Evolutionary conservation across 495 filamentous ascomycete species (phyloP).

Genomic region (Clohesyomyces aquaticus): DNA sequence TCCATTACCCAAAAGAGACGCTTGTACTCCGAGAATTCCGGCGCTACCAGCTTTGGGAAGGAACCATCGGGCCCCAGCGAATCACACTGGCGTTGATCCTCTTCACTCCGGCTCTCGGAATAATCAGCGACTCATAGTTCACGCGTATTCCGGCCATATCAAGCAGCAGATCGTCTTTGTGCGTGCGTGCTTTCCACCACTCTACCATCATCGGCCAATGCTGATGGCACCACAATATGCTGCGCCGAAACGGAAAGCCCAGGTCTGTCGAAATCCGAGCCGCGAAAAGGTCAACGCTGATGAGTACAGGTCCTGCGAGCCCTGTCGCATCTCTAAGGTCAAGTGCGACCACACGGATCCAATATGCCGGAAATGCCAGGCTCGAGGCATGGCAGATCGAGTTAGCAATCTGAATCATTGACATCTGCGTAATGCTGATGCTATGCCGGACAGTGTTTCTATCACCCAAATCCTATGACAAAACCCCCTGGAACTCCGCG

Average conservation of each 20-base stretch:
- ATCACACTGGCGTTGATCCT: not conserved
- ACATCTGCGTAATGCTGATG: conserved; percentile 5
- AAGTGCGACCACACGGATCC: conserved; percentile 31
- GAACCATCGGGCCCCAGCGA: conserved; percentile 3
- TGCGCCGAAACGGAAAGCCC: conserved; percentile 38
- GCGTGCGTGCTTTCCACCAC: not conserved
- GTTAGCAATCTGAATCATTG: conserved; percentile 6
- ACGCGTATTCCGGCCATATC: conserved; percentile 3
- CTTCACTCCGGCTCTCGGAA: conserved; percentile 7
- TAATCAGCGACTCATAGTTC: not conserved
- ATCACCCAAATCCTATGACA: conserved; percentile 36
- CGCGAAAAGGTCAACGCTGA: conserved; percentile 1
- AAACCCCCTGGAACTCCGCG: conserved; percentile 33
- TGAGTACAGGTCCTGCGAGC: conserved; percentile 33
- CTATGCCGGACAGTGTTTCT: conserved; percentile 24
- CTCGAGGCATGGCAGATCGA: conserved; percentile 32
- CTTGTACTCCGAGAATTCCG: conserved; percentile 26
- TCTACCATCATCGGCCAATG: not conserved
- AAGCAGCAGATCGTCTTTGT: not conserved
- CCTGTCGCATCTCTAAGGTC: conserved; percentile 33
- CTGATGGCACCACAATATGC: conserved; percentile 17
- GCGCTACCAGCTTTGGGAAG: conserved; percentile 13
- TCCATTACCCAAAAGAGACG: not conserved
- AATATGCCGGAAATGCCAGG: conserved; percentile 30
- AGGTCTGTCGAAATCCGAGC: conserved; percentile 16